phyloP scores from a whole-genome alignment of 164 flowering plant genomes.

The Echeveria elegans region DNA sequence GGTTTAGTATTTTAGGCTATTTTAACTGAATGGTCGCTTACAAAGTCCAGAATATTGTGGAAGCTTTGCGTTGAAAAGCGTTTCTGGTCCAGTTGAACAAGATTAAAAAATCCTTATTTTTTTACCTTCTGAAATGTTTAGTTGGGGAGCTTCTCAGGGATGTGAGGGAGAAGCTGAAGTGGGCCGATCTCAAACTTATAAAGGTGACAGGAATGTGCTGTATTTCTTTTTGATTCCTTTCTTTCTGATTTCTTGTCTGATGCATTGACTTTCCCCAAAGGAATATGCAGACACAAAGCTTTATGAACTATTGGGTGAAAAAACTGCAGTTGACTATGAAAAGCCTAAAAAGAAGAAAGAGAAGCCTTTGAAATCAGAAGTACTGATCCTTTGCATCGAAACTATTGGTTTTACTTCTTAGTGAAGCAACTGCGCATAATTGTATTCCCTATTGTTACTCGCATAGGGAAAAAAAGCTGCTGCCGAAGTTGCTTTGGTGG shows the following conservation, averaged over 20 bases:
- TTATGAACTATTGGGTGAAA: constrained; percentile 71
- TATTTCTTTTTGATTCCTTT: not conserved
- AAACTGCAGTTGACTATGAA: constrained; percentile 87
- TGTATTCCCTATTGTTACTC: not conserved
- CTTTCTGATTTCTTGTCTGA: not conserved
- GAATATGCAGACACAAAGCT: constrained; percentile 60
- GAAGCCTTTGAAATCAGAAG: constrained; percentile 71
- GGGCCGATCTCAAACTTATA: constrained; percentile 89
- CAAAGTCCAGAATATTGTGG: constrained; percentile 11
- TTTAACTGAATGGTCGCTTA: not conserved
- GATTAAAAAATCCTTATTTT: not conserved
- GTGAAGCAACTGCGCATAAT: not conserved
- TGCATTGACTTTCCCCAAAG: constrained; percentile 25
- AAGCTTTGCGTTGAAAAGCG: constrained; percentile 32
- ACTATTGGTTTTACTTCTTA: not conserved
- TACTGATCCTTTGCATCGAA: constrained; percentile 11
- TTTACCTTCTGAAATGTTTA: constrained; percentile 12
- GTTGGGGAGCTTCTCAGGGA: constrained; percentile 76
- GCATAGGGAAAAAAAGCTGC: constrained; percentile 34
- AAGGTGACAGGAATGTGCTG: constrained; percentile 43
- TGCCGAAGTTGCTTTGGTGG: constrained; percentile 26
- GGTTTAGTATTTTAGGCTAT: not conserved
- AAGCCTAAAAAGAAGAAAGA: constrained; percentile 86
- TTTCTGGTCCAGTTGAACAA: not conserved
- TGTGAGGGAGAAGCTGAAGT: constrained; percentile 68